phyloP scores from a whole-genome alignment of 768 basidiomycete species.

The Sistotremastrum niveocremeum region DNA sequence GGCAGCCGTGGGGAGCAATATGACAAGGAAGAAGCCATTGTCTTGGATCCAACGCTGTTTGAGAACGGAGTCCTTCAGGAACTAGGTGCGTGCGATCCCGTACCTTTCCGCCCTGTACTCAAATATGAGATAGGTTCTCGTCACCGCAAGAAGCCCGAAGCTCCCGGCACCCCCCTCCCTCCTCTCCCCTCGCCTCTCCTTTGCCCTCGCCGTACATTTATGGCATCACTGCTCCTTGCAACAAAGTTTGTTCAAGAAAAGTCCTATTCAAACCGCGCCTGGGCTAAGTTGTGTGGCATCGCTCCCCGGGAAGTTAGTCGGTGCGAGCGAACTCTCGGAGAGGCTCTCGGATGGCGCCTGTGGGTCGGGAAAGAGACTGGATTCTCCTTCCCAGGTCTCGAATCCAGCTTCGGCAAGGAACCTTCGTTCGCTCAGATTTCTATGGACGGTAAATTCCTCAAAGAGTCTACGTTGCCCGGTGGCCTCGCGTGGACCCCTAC shows the following conservation, averaged over 20 bases:
- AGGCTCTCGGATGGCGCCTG: conserved; percentile 79
- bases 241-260: conserved; percentile 91
- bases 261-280: conserved; percentile 86
- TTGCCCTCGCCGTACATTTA: conserved; percentile 80
- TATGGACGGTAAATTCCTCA: too few species aligned
- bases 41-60: background rate
- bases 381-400: too few species aligned
- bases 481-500: too few species aligned
- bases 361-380: conserved; percentile 69
- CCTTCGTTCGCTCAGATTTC: background rate
- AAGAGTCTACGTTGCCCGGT: too few species aligned
- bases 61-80: background rate
- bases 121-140: conserved; percentile 6
- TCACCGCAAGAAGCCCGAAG: conserved; percentile 3
- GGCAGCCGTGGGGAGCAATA: conserved; percentile 24
- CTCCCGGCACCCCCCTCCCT: conserved; percentile 21
- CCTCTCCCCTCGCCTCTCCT: conserved; percentile 66
- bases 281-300: conserved; percentile 89
- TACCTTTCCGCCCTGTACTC: conserved; percentile 3
- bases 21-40: background rate
- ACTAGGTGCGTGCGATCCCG: background rate
- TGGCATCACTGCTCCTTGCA: conserved; percentile 78
- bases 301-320: conserved; percentile 74
- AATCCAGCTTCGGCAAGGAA: too few species aligned
- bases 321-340: conserved; percentile 80